Conservation (phyloP, 1,284 basidiomycete species). For the Heterobasidion occidentale region DNA sequence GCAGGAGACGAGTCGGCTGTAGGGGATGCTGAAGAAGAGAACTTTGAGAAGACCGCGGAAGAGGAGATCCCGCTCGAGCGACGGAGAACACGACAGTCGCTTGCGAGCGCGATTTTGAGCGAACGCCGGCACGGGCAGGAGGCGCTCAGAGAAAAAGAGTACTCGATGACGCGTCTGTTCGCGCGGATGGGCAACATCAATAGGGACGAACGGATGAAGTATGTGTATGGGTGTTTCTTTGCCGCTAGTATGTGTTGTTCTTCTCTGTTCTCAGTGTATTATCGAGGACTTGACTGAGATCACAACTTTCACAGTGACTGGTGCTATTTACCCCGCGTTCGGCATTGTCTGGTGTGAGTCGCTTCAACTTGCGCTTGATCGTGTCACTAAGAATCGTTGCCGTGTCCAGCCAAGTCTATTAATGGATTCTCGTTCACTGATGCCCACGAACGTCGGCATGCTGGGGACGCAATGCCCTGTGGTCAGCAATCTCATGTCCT, state of each 20-base stretch:
- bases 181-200: slow-evolving; percentile 66
- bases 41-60: slow-evolving; percentile 42
- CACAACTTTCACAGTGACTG: slow-evolving; percentile 33
- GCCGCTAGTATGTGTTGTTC: slow-evolving; percentile 39
- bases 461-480: slow-evolving; percentile 66
- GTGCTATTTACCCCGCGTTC: slow-evolving; percentile 83
- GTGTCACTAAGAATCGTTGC: background rate
- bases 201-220: slow-evolving; percentile 46
- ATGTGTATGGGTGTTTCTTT: slow-evolving; percentile 44
- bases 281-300: slow-evolving; percentile 15
- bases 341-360: slow-evolving; percentile 59
- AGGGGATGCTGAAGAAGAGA: slow-evolving; percentile 25
- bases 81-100: slow-evolving; percentile 56
- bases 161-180: slow-evolving; percentile 54
- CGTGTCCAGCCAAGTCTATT: slow-evolving; percentile 42
- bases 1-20: slow-evolving; percentile 21
- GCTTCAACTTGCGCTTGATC: background rate
- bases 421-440: slow-evolving; percentile 49
- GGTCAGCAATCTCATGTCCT: slow-evolving; percentile 25
- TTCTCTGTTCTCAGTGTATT: background rate
- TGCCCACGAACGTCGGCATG: slow-evolving; percentile 32
- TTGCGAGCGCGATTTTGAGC: slow-evolving; percentile 66
- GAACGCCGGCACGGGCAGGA: slow-evolving; percentile 20
- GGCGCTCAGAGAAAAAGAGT: slow-evolving; percentile 28
- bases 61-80: slow-evolving; percentile 63